These are phyloP conservation scores for Xanthoconium stramineum DNA, from an alignment of 768 basidiomycete species.

Conservation along the genomic window DNA sequence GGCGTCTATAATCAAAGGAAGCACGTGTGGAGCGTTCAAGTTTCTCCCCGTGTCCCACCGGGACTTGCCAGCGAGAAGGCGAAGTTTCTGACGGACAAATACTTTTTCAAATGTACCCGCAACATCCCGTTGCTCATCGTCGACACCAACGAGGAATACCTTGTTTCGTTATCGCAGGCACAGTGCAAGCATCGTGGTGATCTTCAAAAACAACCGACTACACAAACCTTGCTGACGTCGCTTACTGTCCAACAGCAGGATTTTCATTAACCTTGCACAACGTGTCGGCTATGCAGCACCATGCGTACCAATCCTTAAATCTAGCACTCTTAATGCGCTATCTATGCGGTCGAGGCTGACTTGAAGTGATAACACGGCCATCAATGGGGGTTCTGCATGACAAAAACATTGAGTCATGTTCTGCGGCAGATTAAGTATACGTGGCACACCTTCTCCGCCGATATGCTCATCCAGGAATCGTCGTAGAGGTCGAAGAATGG, in stretches of 20 bases:
- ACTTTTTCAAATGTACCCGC: not conserved
- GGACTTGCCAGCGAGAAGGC: not conserved
- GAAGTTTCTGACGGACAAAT: not conserved
- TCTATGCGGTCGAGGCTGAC: slow-evolving; percentile 51
- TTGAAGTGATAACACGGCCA: slow-evolving; percentile 39
- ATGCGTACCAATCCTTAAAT: not conserved
- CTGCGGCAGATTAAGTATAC: not conserved
- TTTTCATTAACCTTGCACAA: slow-evolving; percentile 12
- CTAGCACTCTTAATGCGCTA: slow-evolving; percentile 29
- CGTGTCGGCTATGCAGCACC: not conserved
- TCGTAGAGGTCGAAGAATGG: slow-evolving; percentile 45
- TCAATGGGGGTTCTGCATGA: slow-evolving; percentile 24
- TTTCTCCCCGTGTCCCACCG: not conserved
- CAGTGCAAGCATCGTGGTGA: not conserved
- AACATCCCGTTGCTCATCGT: not conserved
- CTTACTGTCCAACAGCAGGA: not conserved
- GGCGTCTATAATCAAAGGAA: too few species aligned
- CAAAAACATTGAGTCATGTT: not conserved
- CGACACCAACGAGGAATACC: not conserved
- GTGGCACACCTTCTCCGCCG: slow-evolving; percentile 27
- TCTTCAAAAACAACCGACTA: slow-evolving; percentile 2
- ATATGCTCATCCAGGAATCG: slow-evolving; percentile 35
- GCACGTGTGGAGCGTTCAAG: too few species aligned
- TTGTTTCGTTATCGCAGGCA: not conserved
- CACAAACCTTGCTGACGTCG: not conserved